phyloP scores from a whole-genome alignment of 2,329 filamentous ascomycete genomes.

The Pyrenophora graminea region DNA sequence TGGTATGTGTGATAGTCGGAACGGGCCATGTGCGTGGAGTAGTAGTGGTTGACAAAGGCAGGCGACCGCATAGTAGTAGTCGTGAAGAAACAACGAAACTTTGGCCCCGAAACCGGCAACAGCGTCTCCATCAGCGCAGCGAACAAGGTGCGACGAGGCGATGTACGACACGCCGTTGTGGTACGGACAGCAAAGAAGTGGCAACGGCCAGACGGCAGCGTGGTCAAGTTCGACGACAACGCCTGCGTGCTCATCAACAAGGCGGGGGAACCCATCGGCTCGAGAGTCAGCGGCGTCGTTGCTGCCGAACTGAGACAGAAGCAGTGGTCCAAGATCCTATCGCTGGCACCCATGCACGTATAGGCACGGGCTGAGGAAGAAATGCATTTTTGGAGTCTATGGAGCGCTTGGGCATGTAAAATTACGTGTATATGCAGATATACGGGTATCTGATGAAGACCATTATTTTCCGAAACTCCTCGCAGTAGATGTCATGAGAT shows the following conservation, averaged over 20 bases:
- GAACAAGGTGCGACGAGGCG: conserved; percentile 94
- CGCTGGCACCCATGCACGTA: conserved; percentile 83
- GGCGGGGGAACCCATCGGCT: conserved; percentile 91
- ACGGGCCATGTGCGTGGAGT: neutral
- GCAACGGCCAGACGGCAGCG: conserved; percentile 83
- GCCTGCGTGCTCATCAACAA: conserved; percentile 98
- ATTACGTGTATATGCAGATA: conserved; percentile 37
- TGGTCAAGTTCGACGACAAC: conserved; percentile 95
- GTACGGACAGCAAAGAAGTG: conserved; percentile 89
- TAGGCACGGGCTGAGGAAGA: conserved; percentile 44
- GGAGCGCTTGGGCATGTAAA: conserved; percentile 23
- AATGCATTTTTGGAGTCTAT: conserved; percentile 14
- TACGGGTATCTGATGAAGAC: conserved; percentile 43
- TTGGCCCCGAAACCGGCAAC: conserved; percentile 71
- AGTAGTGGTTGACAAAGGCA: conserved; percentile 46
- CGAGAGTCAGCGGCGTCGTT: conserved; percentile 75
- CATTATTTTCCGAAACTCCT: conserved; percentile 32
- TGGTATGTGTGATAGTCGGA: conserved; percentile 60
- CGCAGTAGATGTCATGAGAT: conserved; percentile 26
- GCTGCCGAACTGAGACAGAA: conserved; percentile 85
- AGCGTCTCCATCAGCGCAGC: conserved; percentile 73
- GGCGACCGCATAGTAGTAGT: conserved; percentile 97
- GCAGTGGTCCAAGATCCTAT: conserved; percentile 98
- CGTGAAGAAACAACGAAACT: conserved; percentile 90
- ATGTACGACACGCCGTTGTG: conserved; percentile 94